These are phyloP conservation scores for Auriculariales sp. DNA, from an alignment of 768 basidiomycete species.

Conservation along the genomic window DNA sequence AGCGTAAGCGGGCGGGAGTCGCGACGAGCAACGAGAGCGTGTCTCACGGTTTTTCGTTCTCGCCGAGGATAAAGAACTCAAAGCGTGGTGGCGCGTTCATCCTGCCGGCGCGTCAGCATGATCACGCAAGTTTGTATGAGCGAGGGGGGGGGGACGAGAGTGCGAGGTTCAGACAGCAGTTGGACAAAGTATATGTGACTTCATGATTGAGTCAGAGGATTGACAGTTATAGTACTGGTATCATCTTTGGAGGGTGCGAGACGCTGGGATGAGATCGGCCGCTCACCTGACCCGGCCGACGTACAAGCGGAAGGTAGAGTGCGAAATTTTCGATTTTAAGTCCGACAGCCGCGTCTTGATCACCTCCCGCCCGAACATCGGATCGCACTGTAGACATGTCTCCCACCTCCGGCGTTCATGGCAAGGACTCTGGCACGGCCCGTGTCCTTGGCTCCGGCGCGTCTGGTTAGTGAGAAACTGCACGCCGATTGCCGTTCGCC, in stretches of 20 bases:
- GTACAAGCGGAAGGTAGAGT: no score
- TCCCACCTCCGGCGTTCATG: conserved; percentile 28
- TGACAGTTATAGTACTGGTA: conserved; percentile 32
- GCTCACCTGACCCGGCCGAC: no score
- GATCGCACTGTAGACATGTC: conserved; percentile 22
- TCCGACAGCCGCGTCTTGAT: background rate
- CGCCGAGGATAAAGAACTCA: conserved; percentile 82
- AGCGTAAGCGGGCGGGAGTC: conserved; percentile 6
- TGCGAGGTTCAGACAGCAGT: background rate
- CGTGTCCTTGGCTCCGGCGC: conserved; percentile 84
- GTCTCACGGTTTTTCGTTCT: conserved; percentile 87
- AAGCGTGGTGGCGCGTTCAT: conserved; percentile 95
- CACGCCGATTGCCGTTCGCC: background rate
- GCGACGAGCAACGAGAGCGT: conserved; percentile 3
- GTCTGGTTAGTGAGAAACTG: conserved; percentile 44
- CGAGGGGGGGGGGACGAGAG: conserved; percentile 8
- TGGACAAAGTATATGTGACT: conserved; percentile 9
- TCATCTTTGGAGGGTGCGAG: conserved; percentile 17
- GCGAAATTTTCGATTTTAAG: background rate
- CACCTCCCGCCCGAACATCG: background rate
- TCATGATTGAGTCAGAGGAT: conserved; percentile 30
- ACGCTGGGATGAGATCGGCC: no score
- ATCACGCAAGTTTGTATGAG: conserved; percentile 2
- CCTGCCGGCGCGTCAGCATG: conserved; percentile 4
- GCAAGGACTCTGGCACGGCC: conserved; percentile 79